These are phyloP conservation scores for Chaetomidium leptoderma DNA, from an alignment of 495 filamentous ascomycete species.

Conservation along the genomic window DNA sequence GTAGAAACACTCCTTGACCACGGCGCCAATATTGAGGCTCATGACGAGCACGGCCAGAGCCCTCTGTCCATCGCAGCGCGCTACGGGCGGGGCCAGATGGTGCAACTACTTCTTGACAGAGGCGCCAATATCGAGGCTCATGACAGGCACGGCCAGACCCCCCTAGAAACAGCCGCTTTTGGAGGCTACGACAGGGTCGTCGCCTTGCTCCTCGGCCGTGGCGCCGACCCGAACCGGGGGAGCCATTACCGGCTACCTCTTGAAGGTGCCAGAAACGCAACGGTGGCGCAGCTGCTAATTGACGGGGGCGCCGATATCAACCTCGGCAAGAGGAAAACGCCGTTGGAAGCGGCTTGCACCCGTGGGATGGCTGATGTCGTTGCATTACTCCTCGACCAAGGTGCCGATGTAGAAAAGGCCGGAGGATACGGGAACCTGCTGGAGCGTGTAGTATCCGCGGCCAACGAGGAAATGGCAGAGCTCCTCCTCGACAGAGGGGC, in stretches of 20 bases:
- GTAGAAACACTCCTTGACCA: neutral
- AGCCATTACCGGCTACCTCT: neutral
- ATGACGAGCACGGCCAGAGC: neutral
- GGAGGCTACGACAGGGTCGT: neutral
- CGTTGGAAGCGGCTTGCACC: neutral
- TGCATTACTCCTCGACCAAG: neutral
- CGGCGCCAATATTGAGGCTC: neutral
- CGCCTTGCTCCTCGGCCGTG: neutral
- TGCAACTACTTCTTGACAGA: neutral
- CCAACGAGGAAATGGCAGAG: neutral
- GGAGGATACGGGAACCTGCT: neutral
- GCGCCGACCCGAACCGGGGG: neutral
- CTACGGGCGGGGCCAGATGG: neutral
- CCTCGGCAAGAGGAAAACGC: neutral
- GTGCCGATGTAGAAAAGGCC: neutral
- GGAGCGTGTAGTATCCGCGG: neutral
- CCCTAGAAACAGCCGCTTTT: neutral
- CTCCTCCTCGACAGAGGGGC: neutral
- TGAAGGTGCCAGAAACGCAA: neutral
- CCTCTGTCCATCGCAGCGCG: neutral
- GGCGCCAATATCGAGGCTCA: neutral
- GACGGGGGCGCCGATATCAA: neutral
- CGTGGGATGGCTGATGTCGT: neutral
- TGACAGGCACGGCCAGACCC: no score
- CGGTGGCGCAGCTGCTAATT: neutral